phyloP scores from a whole-genome alignment of 2,329 filamentous ascomycete genomes.

The Colletotrichum filicis region DNA sequence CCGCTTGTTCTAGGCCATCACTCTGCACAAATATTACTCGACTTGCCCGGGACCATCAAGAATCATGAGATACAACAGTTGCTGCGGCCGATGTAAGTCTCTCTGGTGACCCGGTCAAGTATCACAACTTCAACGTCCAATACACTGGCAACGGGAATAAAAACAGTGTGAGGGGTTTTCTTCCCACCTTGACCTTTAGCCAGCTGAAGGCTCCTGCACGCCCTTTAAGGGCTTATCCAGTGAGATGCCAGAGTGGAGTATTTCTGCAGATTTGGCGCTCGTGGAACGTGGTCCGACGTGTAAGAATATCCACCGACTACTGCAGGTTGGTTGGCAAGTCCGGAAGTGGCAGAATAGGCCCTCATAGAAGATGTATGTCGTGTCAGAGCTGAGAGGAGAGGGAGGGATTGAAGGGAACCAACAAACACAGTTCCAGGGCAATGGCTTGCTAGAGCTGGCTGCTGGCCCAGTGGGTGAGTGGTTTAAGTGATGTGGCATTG shows the following conservation, averaged over 20 bases:
- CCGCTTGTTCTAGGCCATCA: not conserved
- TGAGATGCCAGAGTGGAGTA: conserved; percentile 4
- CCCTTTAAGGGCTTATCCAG: conserved; percentile 5
- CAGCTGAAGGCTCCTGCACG: conserved; percentile 5
- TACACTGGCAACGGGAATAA: not conserved
- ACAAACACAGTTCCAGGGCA: not conserved
- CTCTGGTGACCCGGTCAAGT: not conserved
- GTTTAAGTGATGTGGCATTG: conserved; percentile 28
- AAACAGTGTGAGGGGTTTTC: conserved; percentile 9
- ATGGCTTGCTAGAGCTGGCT: not conserved
- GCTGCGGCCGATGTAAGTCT: not conserved
- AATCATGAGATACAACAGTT: not conserved
- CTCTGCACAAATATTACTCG: not conserved
- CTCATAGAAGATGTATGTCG: not conserved
- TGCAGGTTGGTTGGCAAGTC: conserved; percentile 25
- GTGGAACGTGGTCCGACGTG: conserved; percentile 9
- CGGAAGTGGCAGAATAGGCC: not conserved
- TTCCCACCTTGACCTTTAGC: not conserved
- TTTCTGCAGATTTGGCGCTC: conserved; percentile 8
- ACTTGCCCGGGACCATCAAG: not conserved
- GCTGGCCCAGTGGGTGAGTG: not conserved
- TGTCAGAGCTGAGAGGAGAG: not conserved
- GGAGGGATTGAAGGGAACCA: not conserved
- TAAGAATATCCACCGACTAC: conserved; percentile 23
- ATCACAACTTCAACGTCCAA: not conserved